Evolutionary conservation across 352 stramenopile species (phyloP).

Genomic region (Pseudoperonospora humuli): DNA sequence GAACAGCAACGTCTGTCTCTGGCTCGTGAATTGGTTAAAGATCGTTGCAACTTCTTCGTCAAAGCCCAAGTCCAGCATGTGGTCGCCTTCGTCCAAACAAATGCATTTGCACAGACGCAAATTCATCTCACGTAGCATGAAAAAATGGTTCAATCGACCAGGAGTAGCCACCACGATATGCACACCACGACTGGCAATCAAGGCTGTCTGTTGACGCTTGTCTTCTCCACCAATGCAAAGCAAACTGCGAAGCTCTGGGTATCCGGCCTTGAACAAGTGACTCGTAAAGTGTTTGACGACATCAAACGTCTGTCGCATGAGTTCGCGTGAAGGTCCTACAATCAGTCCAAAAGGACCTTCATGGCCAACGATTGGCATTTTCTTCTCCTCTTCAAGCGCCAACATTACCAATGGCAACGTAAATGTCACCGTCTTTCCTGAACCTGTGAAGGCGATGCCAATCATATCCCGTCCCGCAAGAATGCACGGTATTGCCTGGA

Average conservation of each 20-base stretch:
- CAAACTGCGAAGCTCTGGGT: slow-evolving; percentile 84
- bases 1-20: slow-evolving; percentile 98
- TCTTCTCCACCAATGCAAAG: slow-evolving; percentile 95
- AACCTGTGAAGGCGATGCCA: slow-evolving; percentile 98
- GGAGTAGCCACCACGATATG: slow-evolving; percentile 97
- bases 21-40: slow-evolving; percentile 96
- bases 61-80: slow-evolving; percentile 95
- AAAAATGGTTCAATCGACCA: slow-evolving; percentile 93
- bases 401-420: slow-evolving; percentile 95
- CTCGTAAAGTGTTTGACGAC: slow-evolving; percentile 92
- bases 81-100: slow-evolving; percentile 97
- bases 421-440: slow-evolving; percentile 98
- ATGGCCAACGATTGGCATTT: slow-evolving; percentile 87
- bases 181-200: slow-evolving; percentile 82
- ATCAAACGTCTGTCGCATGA: slow-evolving; percentile 97
- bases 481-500: slow-evolving; percentile 96
- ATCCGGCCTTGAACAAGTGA: slow-evolving; percentile 56
- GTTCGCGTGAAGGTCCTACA: slow-evolving; percentile 94
- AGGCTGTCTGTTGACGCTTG: slow-evolving; percentile 88
- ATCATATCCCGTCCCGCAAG: slow-evolving; percentile 96
- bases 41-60: slow-evolving; percentile 92
- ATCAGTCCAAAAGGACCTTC: slow-evolving; percentile 97
- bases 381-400: slow-evolving; percentile 94
- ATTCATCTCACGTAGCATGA: slow-evolving; percentile 93
- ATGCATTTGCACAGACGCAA: slow-evolving; percentile 95